These are phyloP conservation scores for Ocimum tenuiflorum DNA, from an alignment of 257 asterid genomes.

Conservation along the genomic window DNA sequence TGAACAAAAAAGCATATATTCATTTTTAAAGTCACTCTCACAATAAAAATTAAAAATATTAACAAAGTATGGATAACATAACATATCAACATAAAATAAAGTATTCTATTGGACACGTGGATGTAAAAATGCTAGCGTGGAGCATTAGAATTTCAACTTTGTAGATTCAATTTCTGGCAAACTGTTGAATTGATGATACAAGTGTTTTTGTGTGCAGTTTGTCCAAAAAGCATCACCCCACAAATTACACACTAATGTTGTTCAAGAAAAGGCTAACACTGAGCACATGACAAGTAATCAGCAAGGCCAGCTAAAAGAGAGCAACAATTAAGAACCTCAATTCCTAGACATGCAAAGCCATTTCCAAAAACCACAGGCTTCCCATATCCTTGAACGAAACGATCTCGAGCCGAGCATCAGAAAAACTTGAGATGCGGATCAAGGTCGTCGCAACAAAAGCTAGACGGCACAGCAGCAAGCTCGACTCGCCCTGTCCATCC, in stretches of 20 bases:
- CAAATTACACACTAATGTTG: background rate
- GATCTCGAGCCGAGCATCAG: conserved; percentile 20
- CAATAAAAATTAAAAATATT: too few species aligned
- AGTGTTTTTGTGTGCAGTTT: background rate
- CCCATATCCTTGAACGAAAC: background rate
- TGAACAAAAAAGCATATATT: too few species aligned
- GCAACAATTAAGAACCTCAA: conserved; percentile 13
- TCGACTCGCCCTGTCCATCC: conserved; percentile 80
- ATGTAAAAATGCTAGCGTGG: too few species aligned
- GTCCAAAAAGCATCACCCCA: background rate
- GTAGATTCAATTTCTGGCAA: background rate
- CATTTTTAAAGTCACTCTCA: too few species aligned
- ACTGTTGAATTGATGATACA: background rate
- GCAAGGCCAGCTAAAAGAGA: conserved; percentile 8
- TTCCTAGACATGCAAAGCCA: conserved; percentile 23
- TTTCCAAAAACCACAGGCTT: conserved; percentile 33
- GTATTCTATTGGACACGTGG: too few species aligned
- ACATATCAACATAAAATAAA: too few species aligned
- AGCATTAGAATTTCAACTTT: too few species aligned
- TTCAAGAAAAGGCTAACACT: background rate
- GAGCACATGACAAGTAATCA: background rate
- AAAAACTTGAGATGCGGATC: conserved; percentile 34
- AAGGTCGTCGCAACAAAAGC: conserved; percentile 64
- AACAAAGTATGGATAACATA: too few species aligned
- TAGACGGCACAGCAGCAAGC: conserved; percentile 68